Evolutionary conservation across 768 basidiomycete species (phyloP).

Genomic region (Tephrocybe sp.): DNA sequence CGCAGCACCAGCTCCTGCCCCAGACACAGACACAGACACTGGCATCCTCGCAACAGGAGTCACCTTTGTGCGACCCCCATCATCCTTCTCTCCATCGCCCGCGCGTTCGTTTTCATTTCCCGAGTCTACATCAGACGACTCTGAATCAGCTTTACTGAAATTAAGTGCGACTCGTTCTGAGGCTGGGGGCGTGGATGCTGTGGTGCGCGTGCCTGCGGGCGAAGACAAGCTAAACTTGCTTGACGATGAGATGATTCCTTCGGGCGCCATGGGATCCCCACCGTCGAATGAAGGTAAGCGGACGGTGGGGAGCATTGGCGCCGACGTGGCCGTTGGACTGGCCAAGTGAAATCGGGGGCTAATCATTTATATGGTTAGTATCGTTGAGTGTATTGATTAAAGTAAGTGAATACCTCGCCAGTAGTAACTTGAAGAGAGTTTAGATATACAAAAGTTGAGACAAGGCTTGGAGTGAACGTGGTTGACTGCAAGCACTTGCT

Average conservation of each 20-base stretch:
- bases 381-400: neutral
- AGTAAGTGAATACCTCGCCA: slow-evolving; percentile 6
- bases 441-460: neutral
- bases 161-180: slow-evolving; percentile 40
- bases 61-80: slow-evolving; percentile 17
- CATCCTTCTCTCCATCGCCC: slow-evolving; percentile 8
- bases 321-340: slow-evolving; percentile 27
- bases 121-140: slow-evolving; percentile 44
- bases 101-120: slow-evolving; percentile 21
- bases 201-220: slow-evolving; percentile 43
- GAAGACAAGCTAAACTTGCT: slow-evolving; percentile 63
- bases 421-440: neutral
- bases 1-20: slow-evolving; percentile 13
- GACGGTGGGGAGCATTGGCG: slow-evolving; percentile 43
- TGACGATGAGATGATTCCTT: slow-evolving; percentile 42
- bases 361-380: neutral
- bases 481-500: slow-evolving; percentile 3
- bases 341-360: slow-evolving; percentile 8
- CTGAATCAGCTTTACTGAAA: slow-evolving; percentile 49
- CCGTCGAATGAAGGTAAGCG: slow-evolving; percentile 45
- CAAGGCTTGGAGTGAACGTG: slow-evolving; percentile 10
- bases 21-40: too few species aligned
- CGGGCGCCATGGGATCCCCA: slow-evolving; percentile 39
- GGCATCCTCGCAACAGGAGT: slow-evolving; percentile 11
- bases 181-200: slow-evolving; percentile 33